Base-by-base conservation (phyloP, 2,329 filamentous ascomycete species). In the Sporothrix mexicana region DNA sequence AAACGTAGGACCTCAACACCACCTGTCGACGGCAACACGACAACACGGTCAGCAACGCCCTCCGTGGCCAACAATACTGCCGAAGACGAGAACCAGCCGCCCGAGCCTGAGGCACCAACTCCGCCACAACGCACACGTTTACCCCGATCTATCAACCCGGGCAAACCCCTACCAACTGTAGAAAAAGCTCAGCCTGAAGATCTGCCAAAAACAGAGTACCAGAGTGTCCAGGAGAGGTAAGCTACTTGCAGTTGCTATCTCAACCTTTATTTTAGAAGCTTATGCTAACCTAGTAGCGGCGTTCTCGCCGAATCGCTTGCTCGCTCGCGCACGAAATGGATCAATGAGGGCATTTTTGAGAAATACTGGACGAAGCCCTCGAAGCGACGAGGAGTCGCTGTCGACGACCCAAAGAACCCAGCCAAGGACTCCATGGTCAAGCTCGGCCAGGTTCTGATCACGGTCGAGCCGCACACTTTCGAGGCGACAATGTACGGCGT, bases 391-490 rank as follows among this genome's bases (percentile, higher is more conserved):
- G 89, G 90, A 59, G 87, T 88, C 2, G 80, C 89, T 30, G 86
- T 87, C 71, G 90, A 91, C 77, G 88, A 90, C 69, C 84, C 87
- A 6, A 89, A 90, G 76, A 92, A 93, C 77, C 91, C 90, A 1
- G 82, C 90, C 74, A 90, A 92, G 80, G 88, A 93, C 62, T 90
- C 87, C 74, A 93, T 94, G 90, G 84, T 87, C 75, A 92, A 90
- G 80, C 87, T 93, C 25, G 93, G 93, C 76, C 88, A 88, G 76
- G 90, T 93, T 74, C 90, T 90, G 47, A 89, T 97, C 74, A 91
- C 89, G 25, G 89, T 95, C 74, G 93, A 95, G 80, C 93, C 93
- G 61, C 92, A 96, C 79, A 88, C 92, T 59, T 89, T 96, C 77
- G 92, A 94, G 76, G 92, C 92, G 17, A 91, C 88, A 64, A 88